Conservation (phyloP, 2,329 filamentous ascomycete genomes). For the Blumeria graminis region DNA sequence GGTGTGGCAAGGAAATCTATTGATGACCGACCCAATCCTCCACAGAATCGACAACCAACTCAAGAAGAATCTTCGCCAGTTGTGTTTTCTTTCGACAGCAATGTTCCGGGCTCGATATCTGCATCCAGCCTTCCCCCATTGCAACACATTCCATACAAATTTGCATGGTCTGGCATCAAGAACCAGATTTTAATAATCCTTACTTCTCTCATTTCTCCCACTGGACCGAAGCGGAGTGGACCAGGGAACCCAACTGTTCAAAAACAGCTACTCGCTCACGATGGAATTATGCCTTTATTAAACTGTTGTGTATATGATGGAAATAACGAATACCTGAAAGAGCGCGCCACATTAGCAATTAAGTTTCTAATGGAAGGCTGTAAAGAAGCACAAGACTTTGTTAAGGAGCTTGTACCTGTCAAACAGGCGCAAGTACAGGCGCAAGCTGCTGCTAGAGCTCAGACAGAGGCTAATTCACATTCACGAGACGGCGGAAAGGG, state of each 20-base stretch:
- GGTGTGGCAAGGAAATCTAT: constrained; percentile 67
- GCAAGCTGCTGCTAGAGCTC: constrained; percentile 5
- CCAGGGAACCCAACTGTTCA: constrained; percentile 55
- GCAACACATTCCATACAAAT: constrained; percentile 39
- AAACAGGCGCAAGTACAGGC: constrained; percentile 11
- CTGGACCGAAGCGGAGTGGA: constrained; percentile 29
- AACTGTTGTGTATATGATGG: constrained; percentile 83
- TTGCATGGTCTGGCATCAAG: constrained; percentile 55
- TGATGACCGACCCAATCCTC: constrained; percentile 19
- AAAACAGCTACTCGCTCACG: constrained; percentile 61
- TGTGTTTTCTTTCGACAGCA: constrained; percentile 1
- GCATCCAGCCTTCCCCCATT: constrained; percentile 21
- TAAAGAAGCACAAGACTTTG: constrained; percentile 45
- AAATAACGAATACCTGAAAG: constrained; percentile 81
- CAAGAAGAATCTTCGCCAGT: not conserved
- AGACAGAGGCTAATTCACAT: constrained; percentile 4
- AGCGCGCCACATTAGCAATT: constrained; percentile 72
- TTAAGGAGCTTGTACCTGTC: constrained; percentile 26
- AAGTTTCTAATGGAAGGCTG: constrained; percentile 61
- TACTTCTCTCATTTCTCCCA: constrained; percentile 71
- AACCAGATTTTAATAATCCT: constrained; percentile 80
- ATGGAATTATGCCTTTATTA: constrained; percentile 67
- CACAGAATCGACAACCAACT: constrained; percentile 18
- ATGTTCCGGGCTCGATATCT: constrained; percentile 14
- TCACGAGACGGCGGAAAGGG: constrained; percentile 1